Percentiles rank a stretch among this genome's conserved stretches.
Conservation (phyloP, 2,329 filamentous ascomycete genomes). For the Neobulgaria alba region DNA sequence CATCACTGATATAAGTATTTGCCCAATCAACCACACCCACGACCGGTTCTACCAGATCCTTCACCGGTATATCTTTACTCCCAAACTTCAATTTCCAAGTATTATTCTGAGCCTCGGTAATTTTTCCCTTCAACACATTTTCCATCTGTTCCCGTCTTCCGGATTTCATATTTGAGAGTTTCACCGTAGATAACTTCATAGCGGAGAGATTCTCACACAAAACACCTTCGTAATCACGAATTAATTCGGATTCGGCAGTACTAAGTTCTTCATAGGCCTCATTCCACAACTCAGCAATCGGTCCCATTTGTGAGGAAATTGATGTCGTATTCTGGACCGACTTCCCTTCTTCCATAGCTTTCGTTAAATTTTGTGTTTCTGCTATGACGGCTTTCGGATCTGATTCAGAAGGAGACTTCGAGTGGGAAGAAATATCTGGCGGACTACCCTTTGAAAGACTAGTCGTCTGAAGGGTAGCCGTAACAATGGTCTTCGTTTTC, state of each 20-base stretch:
- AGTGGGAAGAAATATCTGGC: too few relatives aligned
- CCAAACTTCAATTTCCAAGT: constrained; percentile 12
- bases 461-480: too few relatives aligned
- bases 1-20: constrained; percentile 11
- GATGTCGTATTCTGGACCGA: too few relatives aligned
- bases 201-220: background rate
- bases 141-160: constrained; percentile 1
- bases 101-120: constrained; percentile 5
- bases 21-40: constrained; percentile 11
- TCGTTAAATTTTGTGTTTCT: too few relatives aligned
- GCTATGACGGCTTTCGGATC: too few relatives aligned
- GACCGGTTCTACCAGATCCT: constrained; percentile 11
- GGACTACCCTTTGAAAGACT: too few relatives aligned
- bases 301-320: background rate
- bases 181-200: background rate
- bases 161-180: background rate
- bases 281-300: constrained; percentile 4
- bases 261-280: constrained; percentile 3
- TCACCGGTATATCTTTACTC: constrained; percentile 8
- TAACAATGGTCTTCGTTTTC: too few relatives aligned
- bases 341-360: too few relatives aligned
- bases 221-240: background rate
- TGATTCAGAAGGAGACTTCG: too few relatives aligned
- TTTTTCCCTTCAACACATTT: constrained; percentile 2
- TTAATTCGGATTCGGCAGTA: background rate